A percentile compares a stretch with the other conserved stretches of the same genome.
phyloP scores from a whole-genome alignment of 2,329 filamentous ascomycete genomes.

The Botryotinia narcissicola region DNA sequence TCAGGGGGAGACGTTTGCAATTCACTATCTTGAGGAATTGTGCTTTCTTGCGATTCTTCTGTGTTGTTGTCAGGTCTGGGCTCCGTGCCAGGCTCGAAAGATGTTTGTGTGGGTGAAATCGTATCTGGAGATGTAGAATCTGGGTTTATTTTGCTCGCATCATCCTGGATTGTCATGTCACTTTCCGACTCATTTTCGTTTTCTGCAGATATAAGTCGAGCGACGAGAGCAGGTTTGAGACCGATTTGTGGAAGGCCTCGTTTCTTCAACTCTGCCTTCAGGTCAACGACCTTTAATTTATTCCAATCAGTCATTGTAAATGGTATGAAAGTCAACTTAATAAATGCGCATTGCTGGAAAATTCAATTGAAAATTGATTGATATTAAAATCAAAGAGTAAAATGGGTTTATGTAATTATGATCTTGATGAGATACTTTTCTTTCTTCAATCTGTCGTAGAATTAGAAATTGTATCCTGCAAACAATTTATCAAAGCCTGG shows the following conservation, averaged over 20 bases:
- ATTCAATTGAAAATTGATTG: not conserved
- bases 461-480: slow-evolving; percentile 9
- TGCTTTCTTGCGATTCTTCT: not conserved
- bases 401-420: not conserved
- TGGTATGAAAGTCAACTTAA: not conserved
- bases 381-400: not conserved
- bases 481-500: slow-evolving; percentile 14
- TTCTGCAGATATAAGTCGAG: slow-evolving; percentile 54
- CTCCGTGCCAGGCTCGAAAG: not conserved
- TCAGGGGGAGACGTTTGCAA: slow-evolving; percentile 7
- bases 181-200: slow-evolving; percentile 39
- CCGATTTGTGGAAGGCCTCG: slow-evolving; percentile 68
- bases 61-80: not conserved
- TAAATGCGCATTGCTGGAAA: slow-evolving; percentile 6
- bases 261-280: slow-evolving; percentile 71
- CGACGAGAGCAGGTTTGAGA: slow-evolving; percentile 69
- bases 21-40: slow-evolving; percentile 1
- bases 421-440: not conserved
- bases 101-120: slow-evolving; percentile 25
- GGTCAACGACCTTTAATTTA: slow-evolving; percentile 69
- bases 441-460: not conserved
- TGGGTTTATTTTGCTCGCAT: slow-evolving; percentile 28
- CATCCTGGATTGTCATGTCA: slow-evolving; percentile 35
- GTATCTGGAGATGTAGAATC: slow-evolving; percentile 32
- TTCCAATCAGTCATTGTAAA: slow-evolving; percentile 50